Conservation (phyloP, 1,139 yeast species). For the Geotrichum reessii region DNA sequence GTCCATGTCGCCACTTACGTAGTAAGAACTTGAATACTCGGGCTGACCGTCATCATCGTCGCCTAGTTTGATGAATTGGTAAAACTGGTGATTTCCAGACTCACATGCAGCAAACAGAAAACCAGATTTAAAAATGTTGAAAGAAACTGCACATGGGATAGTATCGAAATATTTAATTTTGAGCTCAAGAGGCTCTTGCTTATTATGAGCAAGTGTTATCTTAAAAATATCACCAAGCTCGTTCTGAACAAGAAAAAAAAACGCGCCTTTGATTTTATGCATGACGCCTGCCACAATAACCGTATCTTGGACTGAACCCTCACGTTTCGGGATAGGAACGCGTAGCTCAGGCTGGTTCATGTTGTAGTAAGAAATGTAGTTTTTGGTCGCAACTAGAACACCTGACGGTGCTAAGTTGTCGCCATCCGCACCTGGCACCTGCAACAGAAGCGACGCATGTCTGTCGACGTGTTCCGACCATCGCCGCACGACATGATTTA, state of each 20-base stretch:
- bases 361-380: constrained; percentile 44
- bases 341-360: constrained; percentile 34
- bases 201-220: constrained; percentile 47
- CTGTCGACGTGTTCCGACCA: constrained; percentile 41
- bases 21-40: constrained; percentile 34
- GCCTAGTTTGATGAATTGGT: constrained; percentile 76
- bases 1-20: constrained; percentile 32
- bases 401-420: constrained; percentile 59
- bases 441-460: constrained; percentile 42
- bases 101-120: constrained; percentile 64
- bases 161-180: constrained; percentile 70
- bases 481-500: constrained; percentile 63
- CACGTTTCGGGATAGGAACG: constrained; percentile 39
- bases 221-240: constrained; percentile 75
- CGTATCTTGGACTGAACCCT: constrained; percentile 21
- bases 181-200: constrained; percentile 36
- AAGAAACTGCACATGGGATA: constrained; percentile 50
- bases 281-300: constrained; percentile 52
- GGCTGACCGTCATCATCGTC: constrained; percentile 41
- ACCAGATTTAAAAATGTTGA: constrained; percentile 69
- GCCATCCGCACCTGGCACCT: constrained; percentile 43
- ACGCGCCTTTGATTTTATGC: constrained; percentile 45
- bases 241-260: constrained; percentile 69
- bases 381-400: constrained; percentile 47
- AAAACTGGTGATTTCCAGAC: constrained; percentile 55